Base-by-base conservation (phyloP, 179 eudicot genomes). In the Sideroxylon spinosum region DNA sequence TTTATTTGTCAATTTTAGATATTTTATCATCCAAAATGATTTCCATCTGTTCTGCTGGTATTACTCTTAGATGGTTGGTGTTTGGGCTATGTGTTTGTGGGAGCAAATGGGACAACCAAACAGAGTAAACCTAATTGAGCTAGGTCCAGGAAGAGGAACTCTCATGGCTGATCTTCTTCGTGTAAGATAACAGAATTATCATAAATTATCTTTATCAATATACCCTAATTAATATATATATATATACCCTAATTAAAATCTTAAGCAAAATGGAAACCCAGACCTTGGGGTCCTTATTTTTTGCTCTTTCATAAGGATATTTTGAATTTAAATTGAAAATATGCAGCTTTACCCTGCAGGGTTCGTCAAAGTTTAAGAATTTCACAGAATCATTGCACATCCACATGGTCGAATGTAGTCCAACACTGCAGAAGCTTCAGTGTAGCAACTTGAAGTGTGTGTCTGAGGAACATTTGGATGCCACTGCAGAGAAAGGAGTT, bases 131-230 rank as follows among this genome's bases (percentile, higher is more conserved):
- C 76, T 95, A 71, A 89, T 95, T 74, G 99, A 95, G 91, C 94
- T 95, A 73, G 97, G 99, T 77, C 99, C 98, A 48, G 99, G 99
- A 82, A 85, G 98, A 83, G 99, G 99, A 82, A 93, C 99, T 76
- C 94, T 95, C 74, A 89, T 95, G 96, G 98, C 91, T 65, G 97
- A 95, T 85, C 97, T 95, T 84, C 84, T 95, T 64, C 89, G 96
- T 62, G 99, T 95, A 89, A 77, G 87, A 76, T 53, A 62, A 72
- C 65, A 26, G 20, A 11, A 68, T 59, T 71, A 62, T 78, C 29
- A 52, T 73, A 2, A n/a, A 48, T 13, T 67, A 28, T 29, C 7
- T 26, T 67, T 48, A 10, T 20, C 25, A 48, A 19, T 29, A 50
- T 74, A 3, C 44, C 44, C 44, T 37, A 37, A 37, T 37, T 37